Percentiles rank a stretch among this genome's conserved stretches.
Evolutionary conservation across 192 early-diverging fungal species (phyloP).

Genomic region (Spizellomyces punctatus): DNA sequence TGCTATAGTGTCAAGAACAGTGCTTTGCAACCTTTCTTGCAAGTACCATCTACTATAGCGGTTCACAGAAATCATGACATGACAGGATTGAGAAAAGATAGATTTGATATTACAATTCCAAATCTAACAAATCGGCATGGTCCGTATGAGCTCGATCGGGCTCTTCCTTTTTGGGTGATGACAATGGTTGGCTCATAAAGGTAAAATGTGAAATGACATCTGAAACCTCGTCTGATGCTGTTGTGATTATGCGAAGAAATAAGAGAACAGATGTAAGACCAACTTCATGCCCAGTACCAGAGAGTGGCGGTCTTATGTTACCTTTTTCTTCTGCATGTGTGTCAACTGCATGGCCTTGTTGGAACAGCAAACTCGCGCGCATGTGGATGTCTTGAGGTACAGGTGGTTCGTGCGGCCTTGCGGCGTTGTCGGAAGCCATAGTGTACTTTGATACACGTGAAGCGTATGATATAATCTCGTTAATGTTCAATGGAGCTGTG

Average conservation of each 20-base stretch:
- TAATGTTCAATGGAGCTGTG: conserved; percentile 12
- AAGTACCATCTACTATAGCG: too few species aligned
- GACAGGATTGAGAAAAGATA: too few species aligned
- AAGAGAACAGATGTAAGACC: too few species aligned
- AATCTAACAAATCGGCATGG: conserved; percentile 7
- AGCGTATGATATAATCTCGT: conserved; percentile 18
- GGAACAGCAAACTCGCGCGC: conserved; percentile 34
- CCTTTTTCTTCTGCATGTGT: conserved; percentile 4
- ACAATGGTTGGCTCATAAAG: neutral
- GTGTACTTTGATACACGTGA: conserved; percentile 22
- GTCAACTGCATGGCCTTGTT: conserved; percentile 17
- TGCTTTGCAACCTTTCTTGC: too few species aligned
- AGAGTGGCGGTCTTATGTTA: neutral
- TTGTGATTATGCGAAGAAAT: too few species aligned
- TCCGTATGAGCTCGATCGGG: neutral
- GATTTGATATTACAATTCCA: conserved; percentile 4
- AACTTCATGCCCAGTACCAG: too few species aligned
- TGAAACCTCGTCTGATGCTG: too few species aligned
- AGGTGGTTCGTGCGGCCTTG: conserved; percentile 29
- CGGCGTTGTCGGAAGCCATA: neutral
- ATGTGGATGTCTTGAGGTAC: conserved; percentile 42
- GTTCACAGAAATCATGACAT: neutral
- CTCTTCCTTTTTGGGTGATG: conserved; percentile 3
- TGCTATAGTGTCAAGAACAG: neutral
- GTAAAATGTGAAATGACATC: neutral